Evolutionary conservation across 2,329 filamentous ascomycete species (phyloP).

Genomic region (Fusarium anguioides): DNA sequence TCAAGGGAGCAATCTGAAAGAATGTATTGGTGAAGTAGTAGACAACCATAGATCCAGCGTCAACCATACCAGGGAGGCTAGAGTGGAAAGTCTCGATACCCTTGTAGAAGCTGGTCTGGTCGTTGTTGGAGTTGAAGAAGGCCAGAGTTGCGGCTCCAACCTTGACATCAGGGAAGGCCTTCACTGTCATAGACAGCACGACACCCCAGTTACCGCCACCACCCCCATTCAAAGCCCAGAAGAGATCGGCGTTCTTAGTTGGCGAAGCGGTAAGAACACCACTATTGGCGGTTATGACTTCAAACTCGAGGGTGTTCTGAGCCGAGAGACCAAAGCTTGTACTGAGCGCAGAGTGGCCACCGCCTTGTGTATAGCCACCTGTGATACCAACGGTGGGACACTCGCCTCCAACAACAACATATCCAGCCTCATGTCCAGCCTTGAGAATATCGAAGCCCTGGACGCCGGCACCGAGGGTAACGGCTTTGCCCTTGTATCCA

Average conservation of each 20-base stretch:
- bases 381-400: conserved; percentile 67
- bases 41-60: conserved; percentile 60
- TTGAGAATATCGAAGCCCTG: conserved; percentile 60
- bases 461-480: conserved; percentile 67
- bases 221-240: conserved; percentile 71
- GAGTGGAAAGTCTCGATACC: conserved; percentile 57
- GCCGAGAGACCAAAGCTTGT: conserved; percentile 68
- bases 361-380: conserved; percentile 68
- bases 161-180: conserved; percentile 50
- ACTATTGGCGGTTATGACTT: conserved; percentile 66
- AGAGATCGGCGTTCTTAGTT: conserved; percentile 64
- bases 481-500: conserved; percentile 61
- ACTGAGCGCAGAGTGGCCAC: conserved; percentile 63
- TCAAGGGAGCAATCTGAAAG: conserved; percentile 57
- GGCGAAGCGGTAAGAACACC: conserved; percentile 60
- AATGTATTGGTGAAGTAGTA: conserved; percentile 53
- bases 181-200: conserved; percentile 64
- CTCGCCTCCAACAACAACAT: conserved; percentile 65
- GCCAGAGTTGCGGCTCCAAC: conserved; percentile 58
- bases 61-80: conserved; percentile 53
- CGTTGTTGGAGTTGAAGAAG: conserved; percentile 49
- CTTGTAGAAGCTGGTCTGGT: conserved; percentile 59
- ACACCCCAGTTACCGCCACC: conserved; percentile 70
- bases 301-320: conserved; percentile 67
- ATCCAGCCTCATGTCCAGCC: conserved; percentile 56